Evolutionary conservation across 768 basidiomycete species (phyloP), one percentile per base, ranked within the genome.

Genomic region (Calvatia gigantea): DNA sequence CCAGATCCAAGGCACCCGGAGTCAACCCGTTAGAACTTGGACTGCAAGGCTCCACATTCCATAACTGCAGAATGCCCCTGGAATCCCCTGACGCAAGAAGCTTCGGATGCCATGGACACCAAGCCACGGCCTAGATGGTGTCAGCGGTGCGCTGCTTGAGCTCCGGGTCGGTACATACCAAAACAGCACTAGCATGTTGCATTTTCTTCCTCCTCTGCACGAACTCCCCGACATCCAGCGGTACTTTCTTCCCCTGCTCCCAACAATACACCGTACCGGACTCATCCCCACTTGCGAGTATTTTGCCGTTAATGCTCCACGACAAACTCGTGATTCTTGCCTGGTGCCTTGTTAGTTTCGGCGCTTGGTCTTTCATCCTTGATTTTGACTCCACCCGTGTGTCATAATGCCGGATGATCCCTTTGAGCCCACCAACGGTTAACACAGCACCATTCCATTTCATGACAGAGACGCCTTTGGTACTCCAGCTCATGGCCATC

Each of bases 21-120:
- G 64, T 68, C 15, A 70, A 54, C 62, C 75, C 62, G 73, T 87
- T 72, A 17, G 61, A 51, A 42, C 51, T 57, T 8, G 56, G 41
- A 47, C 46, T 63, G 73, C 77, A 55, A 63, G 79, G 46, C 61
- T 76, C 67, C 64, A 81, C 61, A 60, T 78, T 79, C 83, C 83
- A 85, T 47, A 85, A 67, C 17, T 78, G 79, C 54, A 84, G 70
- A 1, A 75, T 74, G 23, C 81, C 80, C 11, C 77, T 75, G 2
- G 77, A 73, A 38, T 86, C 92, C 0, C 92, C 94, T 0, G 87
- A 82, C 0, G 91, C 90, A 41, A 95, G 80, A 2, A 92, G 73
- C 15, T 84, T 85, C 0, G 85, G 78, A 64, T 91, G 84, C 94
- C 94, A 95, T 0, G 94, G 90, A 59, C 87, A 92, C 86, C 94